A percentile compares a stretch with the other conserved stretches of the same genome.
These are phyloP conservation scores for Globisporangium nodosum DNA, from an alignment of 352 stramenopile genomes.

Conservation along the genomic window DNA sequence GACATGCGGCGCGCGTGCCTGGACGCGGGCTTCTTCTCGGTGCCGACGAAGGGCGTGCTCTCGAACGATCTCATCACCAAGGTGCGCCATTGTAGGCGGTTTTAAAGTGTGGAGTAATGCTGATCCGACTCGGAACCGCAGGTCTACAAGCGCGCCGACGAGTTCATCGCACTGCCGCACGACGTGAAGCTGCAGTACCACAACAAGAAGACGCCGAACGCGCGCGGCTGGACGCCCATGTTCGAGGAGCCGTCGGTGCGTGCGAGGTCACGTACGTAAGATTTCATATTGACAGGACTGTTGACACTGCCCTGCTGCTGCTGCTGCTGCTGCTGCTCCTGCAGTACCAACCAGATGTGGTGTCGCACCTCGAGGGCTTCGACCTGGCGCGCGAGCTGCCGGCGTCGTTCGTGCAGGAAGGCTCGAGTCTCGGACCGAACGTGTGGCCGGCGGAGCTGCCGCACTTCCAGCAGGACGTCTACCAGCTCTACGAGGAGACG, in stretches of 20 bases:
- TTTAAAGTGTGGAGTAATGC: background rate
- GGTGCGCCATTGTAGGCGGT: conserved; percentile 11
- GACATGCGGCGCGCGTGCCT: conserved; percentile 57
- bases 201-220: conserved; percentile 68
- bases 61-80: conserved; percentile 40
- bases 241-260: conserved; percentile 77
- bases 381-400: conserved; percentile 62
- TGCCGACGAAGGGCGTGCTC: conserved; percentile 59
- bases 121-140: background rate
- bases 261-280: background rate
- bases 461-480: conserved; percentile 60
- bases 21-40: conserved; percentile 71
- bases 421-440: conserved; percentile 71
- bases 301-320: no score
- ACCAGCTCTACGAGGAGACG: conserved; percentile 69
- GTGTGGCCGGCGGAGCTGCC: conserved; percentile 64
- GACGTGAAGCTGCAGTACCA: conserved; percentile 71
- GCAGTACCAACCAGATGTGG: conserved; percentile 74
- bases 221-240: conserved; percentile 75
- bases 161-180: conserved; percentile 61
- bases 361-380: conserved; percentile 72
- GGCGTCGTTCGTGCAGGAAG: conserved; percentile 43
- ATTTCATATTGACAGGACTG: background rate
- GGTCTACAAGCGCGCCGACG: conserved; percentile 58
- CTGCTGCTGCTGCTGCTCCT: background rate